These are phyloP conservation scores for Nannochloris sp. DNA, from an alignment of 139 green algal species.

Conservation along the genomic window DNA sequence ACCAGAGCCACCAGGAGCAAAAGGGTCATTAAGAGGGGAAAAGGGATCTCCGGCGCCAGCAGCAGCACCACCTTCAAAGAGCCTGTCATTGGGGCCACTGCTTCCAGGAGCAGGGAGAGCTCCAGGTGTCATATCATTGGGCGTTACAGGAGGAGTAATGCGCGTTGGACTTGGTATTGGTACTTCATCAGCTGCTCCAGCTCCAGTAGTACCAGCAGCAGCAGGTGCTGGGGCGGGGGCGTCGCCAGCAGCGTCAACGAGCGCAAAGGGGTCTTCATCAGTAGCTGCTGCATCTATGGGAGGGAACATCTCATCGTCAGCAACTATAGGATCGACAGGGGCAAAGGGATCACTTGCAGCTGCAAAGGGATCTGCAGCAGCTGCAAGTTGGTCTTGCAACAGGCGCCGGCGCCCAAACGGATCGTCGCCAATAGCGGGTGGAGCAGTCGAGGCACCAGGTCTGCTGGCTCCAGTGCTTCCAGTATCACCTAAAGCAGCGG, in stretches of 20 bases:
- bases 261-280: conserved; percentile 14
- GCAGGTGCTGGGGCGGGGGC: too few species aligned
- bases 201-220: too few species aligned
- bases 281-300: not conserved
- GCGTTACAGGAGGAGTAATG: too few species aligned
- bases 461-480: not conserved
- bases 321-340: not conserved
- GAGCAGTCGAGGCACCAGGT: not conserved
- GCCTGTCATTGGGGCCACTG: too few species aligned
- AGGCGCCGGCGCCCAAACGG: conserved; percentile 11
- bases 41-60: too few species aligned
- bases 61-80: too few species aligned
- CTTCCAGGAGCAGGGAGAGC: too few species aligned
- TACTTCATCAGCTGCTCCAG: too few species aligned
- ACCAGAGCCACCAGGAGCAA: not conserved
- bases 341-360: not conserved
- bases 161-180: too few species aligned
- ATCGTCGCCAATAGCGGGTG: not conserved
- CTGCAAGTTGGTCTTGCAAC: conserved; percentile 10
- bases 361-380: not conserved
- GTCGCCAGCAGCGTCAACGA: too few species aligned
- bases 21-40: not conserved
- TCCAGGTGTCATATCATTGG: too few species aligned
- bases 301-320: not conserved
- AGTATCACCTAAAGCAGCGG: not conserved